These are phyloP conservation scores for Poa annua DNA, from an alignment of 176 grass and related monocot species.

Conservation along the genomic window DNA sequence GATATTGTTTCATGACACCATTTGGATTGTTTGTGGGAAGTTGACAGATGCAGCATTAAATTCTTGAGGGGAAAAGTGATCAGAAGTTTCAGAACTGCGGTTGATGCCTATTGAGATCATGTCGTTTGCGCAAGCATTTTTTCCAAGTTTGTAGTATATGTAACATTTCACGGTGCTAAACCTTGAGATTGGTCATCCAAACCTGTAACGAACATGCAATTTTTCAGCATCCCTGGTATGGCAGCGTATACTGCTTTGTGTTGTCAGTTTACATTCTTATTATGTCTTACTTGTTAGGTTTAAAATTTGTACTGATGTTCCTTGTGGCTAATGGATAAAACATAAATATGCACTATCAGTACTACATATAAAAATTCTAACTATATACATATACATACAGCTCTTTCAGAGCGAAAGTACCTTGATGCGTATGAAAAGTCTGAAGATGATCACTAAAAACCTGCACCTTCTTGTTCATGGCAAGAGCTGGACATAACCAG, in stretches of 20 bases:
- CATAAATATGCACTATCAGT: neutral
- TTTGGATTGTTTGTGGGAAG: constrained; percentile 3
- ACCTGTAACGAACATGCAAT: neutral
- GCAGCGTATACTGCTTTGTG: neutral
- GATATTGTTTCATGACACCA: neutral
- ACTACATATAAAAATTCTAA: constrained; percentile 35
- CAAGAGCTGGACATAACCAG: constrained; percentile 86
- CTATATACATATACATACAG: constrained; percentile 35
- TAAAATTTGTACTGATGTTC: neutral
- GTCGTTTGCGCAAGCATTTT: neutral
- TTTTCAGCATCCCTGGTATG: neutral
- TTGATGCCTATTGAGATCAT: neutral
- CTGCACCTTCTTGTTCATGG: constrained; percentile 50
- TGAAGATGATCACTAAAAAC: constrained; percentile 28
- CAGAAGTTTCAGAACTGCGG: neutral
- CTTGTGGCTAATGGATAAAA: constrained; percentile 6
- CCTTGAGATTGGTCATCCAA: neutral
- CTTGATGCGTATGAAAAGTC: constrained; percentile 13
- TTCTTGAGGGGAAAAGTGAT: neutral
- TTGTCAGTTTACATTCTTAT: neutral
- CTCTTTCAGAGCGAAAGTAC: constrained; percentile 24
- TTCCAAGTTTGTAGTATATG: constrained; percentile 6
- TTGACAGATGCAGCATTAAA: constrained; percentile 3
- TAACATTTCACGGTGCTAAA: neutral
- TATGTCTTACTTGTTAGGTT: neutral